phyloP scores from a whole-genome alignment of 768 basidiomycete genomes.

The Cubamyces lactineus region DNA sequence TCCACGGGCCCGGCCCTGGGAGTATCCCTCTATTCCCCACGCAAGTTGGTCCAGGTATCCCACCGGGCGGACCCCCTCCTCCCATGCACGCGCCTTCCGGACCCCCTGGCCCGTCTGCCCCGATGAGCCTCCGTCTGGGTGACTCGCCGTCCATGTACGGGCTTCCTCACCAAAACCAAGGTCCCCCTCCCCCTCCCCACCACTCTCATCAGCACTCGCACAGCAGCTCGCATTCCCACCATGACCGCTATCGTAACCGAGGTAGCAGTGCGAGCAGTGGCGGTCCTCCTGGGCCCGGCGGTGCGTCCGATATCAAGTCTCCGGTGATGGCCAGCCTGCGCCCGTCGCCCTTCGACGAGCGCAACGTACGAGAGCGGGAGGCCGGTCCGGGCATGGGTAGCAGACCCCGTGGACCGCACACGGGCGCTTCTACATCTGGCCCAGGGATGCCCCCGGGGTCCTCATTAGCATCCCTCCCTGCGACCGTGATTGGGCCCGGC shows the following conservation, averaged over 20 bases:
- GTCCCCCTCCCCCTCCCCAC: conserved; percentile 34
- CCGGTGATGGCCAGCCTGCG: conserved; percentile 40
- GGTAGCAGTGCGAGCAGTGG: conserved; percentile 24
- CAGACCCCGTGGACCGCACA: conserved; percentile 14
- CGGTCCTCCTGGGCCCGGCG: conserved; percentile 10
- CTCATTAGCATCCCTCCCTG: conserved; percentile 14
- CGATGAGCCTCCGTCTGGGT: conserved; percentile 20
- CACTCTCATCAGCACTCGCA: conserved; percentile 17
- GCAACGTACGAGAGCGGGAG: conserved; percentile 21
- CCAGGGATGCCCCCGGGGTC: conserved; percentile 22
- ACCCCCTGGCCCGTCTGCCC: conserved; percentile 17
- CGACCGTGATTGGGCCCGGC: conserved; percentile 13
- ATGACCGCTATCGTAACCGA: conserved; percentile 11
- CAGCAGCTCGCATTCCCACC: conserved; percentile 18
- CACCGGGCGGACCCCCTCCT: conserved; percentile 15
- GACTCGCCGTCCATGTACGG: conserved; percentile 39
- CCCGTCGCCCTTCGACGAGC: conserved; percentile 27
- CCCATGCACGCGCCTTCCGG: conserved; percentile 18
- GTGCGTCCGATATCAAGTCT: conserved; percentile 24
- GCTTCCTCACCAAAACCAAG: conserved; percentile 25
- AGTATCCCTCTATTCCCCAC: conserved; percentile 31
- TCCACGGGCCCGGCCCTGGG: conserved; percentile 25
- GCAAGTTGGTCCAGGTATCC: conserved; percentile 29
- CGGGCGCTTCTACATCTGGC: conserved; percentile 5
- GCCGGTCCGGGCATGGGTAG: conserved; percentile 21